A percentile compares a stretch with the other conserved stretches of the same genome.
Conservation (phyloP, 257 asterid species). For the Fraxinus quadrangulata region DNA sequence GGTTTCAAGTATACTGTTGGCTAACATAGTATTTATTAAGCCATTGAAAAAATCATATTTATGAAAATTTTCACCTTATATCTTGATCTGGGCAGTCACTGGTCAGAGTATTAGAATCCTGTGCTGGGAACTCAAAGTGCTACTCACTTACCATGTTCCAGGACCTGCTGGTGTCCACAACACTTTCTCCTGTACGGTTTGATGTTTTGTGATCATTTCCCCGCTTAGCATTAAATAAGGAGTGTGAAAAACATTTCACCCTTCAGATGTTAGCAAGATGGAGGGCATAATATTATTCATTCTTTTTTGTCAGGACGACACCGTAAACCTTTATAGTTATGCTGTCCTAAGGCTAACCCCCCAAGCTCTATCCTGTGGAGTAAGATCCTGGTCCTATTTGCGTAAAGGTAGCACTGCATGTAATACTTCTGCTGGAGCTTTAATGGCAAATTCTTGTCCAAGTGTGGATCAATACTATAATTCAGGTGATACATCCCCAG, state of each 20-base stretch:
- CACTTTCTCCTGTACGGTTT: conserved; percentile 85
- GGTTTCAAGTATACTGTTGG: conserved; percentile 14
- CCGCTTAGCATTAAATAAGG: conserved; percentile 15
- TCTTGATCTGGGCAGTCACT: conserved; percentile 68
- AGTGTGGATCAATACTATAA: conserved; percentile 49
- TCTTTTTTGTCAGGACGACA: conserved; percentile 60
- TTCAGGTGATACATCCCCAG: conserved; percentile 54
- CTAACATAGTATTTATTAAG: conserved; percentile 14
- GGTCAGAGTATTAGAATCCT: conserved; percentile 73
- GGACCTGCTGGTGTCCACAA: conserved; percentile 90
- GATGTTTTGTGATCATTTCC: conserved; percentile 24
- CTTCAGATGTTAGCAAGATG: conserved; percentile 12
- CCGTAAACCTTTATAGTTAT: conserved; percentile 74
- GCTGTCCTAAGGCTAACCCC: conserved; percentile 90
- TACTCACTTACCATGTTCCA: conserved; percentile 86
- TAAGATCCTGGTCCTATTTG: conserved; percentile 70
- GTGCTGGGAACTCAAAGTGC: conserved; percentile 65
- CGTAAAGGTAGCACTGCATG: conserved; percentile 54
- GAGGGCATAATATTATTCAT: not conserved
- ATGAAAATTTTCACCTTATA: conserved; percentile 27
- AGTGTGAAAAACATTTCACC: not conserved
- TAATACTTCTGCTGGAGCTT: conserved; percentile 52
- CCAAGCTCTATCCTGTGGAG: conserved; percentile 76
- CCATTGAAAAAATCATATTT: not conserved
- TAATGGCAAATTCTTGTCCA: conserved; percentile 46